Evolutionary conservation across 1,284 basidiomycete genomes (phyloP), one percentile per base, ranked within the genome.

Genomic region (Kwoniella shivajii): DNA sequence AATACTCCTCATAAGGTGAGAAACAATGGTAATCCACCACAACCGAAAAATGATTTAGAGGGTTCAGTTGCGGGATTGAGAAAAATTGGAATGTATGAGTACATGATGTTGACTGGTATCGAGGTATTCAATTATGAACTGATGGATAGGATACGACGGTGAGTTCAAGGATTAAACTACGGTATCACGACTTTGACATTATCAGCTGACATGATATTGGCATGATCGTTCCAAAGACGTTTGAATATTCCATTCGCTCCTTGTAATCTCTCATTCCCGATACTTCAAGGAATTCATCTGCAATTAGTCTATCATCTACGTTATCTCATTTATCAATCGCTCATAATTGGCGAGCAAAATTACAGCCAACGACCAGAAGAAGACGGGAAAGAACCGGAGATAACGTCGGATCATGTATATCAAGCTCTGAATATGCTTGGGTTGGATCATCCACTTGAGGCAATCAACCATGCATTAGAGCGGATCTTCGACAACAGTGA

Each of bases 51-150:
- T 16, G 31, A 18, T 20, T 14, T 16, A 22, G 48, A 50, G 31
- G 38, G n/a, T 16, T n/a, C 41, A 18, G 49, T 33, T n/a, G 42
- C 41, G 11, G 30, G 34, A n/a, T 26, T 58, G 20, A 49, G 48
- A 16, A 29, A 33, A 14, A 49, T 38, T 14, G 56, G 49, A 13
- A 48, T 56, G 44, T 52, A 60, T 36, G 58, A 60, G 30, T 27
- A 56, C 50, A 18, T 52, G 11, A 43, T 46, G 22, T 30, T 45
- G 38, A 31, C 22, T 18, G 59, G 63, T 6, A 11, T 60, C 52
- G 67, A 67, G 29, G 34, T 69, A n/a, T 63, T 69, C 59, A 61
- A 64, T 49, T 66, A 51, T 51, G 33, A 45, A 1, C 38, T 46
- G 29, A 50, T 65, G 30, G 20, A 30, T 6, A 50, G 36, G 34